Conservation (phyloP, 768 basidiomycete genomes). For the Obba rivulosa region DNA sequence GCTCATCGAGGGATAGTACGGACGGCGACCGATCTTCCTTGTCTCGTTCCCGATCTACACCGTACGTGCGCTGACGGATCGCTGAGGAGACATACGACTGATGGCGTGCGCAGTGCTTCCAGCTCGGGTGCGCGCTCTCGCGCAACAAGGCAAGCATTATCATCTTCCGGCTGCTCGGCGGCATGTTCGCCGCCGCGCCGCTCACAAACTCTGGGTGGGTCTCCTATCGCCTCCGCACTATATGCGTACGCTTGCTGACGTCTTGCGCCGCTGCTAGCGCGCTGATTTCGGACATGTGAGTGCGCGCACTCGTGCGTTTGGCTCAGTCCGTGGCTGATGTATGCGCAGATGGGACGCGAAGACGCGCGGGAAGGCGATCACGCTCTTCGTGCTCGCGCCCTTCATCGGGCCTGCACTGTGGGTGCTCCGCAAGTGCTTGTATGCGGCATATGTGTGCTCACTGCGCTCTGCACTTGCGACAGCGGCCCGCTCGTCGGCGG, state of each 20-base stretch:
- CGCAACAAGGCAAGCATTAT: slow-evolving; percentile 60
- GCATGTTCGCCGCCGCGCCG: slow-evolving; percentile 64
- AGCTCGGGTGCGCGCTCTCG: slow-evolving; percentile 57
- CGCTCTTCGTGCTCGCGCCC: slow-evolving; percentile 40
- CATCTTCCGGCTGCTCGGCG: slow-evolving; percentile 65
- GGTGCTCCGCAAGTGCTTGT: background rate
- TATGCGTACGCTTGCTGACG: too few relatives aligned
- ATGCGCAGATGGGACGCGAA: slow-evolving; percentile 51
- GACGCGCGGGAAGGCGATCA: slow-evolving; percentile 59
- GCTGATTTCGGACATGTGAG: slow-evolving; percentile 24
- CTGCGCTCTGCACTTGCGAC: slow-evolving; percentile 23
- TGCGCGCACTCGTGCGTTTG: too few relatives aligned
- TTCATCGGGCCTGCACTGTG: slow-evolving; percentile 57
- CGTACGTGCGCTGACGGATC: slow-evolving; percentile 6
- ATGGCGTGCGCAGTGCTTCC: slow-evolving; percentile 33
- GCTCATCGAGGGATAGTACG: slow-evolving; percentile 23
- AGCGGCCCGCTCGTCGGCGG: slow-evolving; percentile 32
- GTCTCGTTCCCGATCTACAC: slow-evolving; percentile 47
- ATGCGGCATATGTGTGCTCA: too few relatives aligned
- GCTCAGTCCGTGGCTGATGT: too few relatives aligned
- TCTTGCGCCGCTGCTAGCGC: slow-evolving; percentile 22
- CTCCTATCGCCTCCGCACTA: background rate
- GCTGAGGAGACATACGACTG: background rate
- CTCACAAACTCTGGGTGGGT: slow-evolving; percentile 63
- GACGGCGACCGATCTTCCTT: slow-evolving; percentile 17